Evolutionary conservation across 306 rosid genomes (phyloP), one percentile per base, ranked within the genome.

Genomic region (Macrotyloma uniflorum): DNA sequence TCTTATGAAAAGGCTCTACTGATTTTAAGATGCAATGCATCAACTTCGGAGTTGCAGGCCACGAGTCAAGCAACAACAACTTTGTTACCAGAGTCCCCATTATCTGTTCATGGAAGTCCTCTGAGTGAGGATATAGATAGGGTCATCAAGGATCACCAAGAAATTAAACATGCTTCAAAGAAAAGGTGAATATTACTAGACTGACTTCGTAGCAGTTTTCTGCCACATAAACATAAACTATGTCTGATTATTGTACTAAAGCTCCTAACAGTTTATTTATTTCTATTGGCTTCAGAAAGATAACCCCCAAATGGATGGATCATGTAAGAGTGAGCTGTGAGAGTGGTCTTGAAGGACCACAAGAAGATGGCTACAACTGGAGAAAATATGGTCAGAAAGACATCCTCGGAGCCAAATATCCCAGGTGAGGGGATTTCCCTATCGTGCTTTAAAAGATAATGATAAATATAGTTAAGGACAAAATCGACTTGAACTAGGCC

Each of bases 371-470:
- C 78, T 88, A 80, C 66, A 89, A 86, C 85, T 93, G 98, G 98
- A 88, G 98, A 88, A 93, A 91, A 78, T 93, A 93, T 46, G 98
- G 98, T 57, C 98, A 93, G 75, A 93, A 93, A 76, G 98, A 91
- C 78, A 93, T 93, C 82, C 91, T 93, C 0, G 90, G 96, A 42
- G 87, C 98, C 81, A 91, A 84, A 83, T 80, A 87, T 85, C 98
- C 97, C 2, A 93, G 98, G 98, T 93, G 79, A 79, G 59, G 30
- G 9, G 50, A 58, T 62, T 79, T 67, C n/a, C 12, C 42, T 23
- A 40, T 77, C 32, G 20, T 23, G 70, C 57, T 59, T 32, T 20
- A 73, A 70, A 73, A 51, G 71, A 35, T 38, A 36, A 74, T 61
- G 38, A 79, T 43, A 74, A 54, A 43, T 51, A 46, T 62, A 62